Evolutionary conservation across 2,329 filamentous ascomycete genomes (phyloP).

Genomic region (Aspergillus neoniger): DNA sequence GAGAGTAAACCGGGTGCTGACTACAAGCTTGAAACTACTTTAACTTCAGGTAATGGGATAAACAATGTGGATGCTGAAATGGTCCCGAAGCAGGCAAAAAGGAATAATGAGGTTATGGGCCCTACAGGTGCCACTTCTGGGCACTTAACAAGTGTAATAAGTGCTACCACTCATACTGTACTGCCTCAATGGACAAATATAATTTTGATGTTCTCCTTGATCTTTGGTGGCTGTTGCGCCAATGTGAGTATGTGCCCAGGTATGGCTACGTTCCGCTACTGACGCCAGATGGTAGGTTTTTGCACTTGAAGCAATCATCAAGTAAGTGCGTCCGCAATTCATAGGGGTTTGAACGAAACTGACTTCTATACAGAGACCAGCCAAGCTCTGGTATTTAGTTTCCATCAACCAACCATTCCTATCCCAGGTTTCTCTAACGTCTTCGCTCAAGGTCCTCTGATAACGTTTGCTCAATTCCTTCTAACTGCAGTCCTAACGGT

Average conservation of each 20-base stretch:
- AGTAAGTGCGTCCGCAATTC: conserved; percentile 58
- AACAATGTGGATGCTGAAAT: neutral
- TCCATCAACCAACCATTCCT: neutral
- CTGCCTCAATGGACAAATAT: conserved; percentile 65
- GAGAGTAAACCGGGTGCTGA: neutral
- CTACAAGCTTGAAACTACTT: neutral
- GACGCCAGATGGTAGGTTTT: conserved; percentile 67
- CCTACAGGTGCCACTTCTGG: neutral
- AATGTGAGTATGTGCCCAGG: conserved; percentile 63
- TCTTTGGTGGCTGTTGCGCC: conserved; percentile 93
- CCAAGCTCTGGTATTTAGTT: conserved; percentile 70
- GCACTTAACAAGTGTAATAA: conserved; percentile 23
- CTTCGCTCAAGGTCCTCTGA: conserved; percentile 65
- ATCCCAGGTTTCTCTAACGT: conserved; percentile 5
- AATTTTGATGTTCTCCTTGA: conserved; percentile 73
- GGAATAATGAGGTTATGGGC: neutral
- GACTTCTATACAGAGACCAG: conserved; percentile 63
- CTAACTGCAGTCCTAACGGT: conserved; percentile 79
- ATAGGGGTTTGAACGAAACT: conserved; percentile 6
- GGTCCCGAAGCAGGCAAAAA: neutral
- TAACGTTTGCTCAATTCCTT: conserved; percentile 86
- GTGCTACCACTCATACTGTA: conserved; percentile 34
- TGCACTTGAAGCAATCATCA: conserved; percentile 90
- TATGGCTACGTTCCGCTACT: conserved; percentile 22
- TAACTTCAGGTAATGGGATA: neutral